Evolutionary conservation across 2,329 filamentous ascomycete species (phyloP), one percentile per base, ranked within the genome.

Genomic region (Colletotrichum paranaense): DNA sequence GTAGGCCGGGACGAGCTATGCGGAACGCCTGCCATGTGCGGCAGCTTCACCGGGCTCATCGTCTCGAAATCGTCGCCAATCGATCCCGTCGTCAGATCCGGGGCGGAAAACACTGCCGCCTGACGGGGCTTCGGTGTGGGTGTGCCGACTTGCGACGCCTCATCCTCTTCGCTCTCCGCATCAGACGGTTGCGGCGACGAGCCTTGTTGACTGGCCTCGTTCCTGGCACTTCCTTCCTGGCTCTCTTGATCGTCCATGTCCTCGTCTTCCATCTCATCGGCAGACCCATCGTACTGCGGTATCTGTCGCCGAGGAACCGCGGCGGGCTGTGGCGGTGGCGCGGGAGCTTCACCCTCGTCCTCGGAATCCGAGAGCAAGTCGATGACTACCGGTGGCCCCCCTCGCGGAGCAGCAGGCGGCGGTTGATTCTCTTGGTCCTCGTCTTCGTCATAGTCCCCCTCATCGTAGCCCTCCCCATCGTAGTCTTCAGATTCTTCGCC

Each of bases 321-420:
- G 22, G 49, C 30, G 28, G 69, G 59, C 9, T 12, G 65, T 4
- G 62, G 62, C 5, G 49, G 46, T 16, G 66, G 68, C 16, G 42
- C 4, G 8, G 2, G 32, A 32, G 55, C 30, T 8, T 66, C 59
- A 16, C 69, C 66, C 6, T 76, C 74, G 28, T 76, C 73, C 19
- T 75, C 74, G 1, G 74, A 75, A 19, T 76, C 74, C 55, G 74
- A 76, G 11, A 76, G 57, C 59, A 76, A 70, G 42, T 63, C 67
- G 38, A 76, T 76, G 19, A 76, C 67, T 42, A 75, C 62, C 9
- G 73, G 68, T 3, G 67, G 58, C 5, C 64, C 72, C 28, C n/a
- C 62, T 35, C 56, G 57, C 38, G 55, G 22, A 12, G 65, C 49
- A 14, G 55, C 19, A 16, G 65, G 64, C 9, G 66, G 62, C 11